These are phyloP conservation scores for Xerocomellus intermedius DNA, from an alignment of 768 basidiomycete species.

Conservation along the genomic window DNA sequence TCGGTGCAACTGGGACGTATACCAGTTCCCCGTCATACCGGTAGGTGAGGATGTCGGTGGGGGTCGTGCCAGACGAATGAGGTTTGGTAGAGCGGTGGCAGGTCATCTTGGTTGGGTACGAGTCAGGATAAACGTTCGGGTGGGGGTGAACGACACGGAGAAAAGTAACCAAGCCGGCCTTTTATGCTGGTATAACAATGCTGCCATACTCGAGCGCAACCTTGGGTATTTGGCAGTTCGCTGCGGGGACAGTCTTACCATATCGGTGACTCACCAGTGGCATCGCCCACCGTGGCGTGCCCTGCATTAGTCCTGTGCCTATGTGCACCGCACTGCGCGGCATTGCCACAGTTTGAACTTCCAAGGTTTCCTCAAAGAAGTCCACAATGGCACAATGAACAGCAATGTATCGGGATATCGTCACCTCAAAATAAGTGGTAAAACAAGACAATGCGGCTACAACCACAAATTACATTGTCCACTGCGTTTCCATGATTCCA, in stretches of 20 bases:
- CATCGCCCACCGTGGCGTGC: no score
- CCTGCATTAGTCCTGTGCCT: neutral
- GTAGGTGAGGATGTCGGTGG: constrained; percentile 49
- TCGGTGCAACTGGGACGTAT: constrained; percentile 45
- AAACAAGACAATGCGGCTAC: neutral
- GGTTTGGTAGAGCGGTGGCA: neutral
- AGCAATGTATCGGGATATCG: neutral
- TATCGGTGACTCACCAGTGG: no score
- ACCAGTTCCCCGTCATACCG: constrained; percentile 43
- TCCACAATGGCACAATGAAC: neutral
- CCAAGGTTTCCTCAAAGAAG: neutral
- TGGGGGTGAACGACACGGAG: neutral
- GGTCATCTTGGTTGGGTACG: neutral
- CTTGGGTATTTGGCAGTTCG: no score
- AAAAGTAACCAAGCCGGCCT: neutral
- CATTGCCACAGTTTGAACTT: no score
- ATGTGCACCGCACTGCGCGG: neutral
- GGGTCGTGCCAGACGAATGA: neutral
- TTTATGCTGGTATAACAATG: neutral
- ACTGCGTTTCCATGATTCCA: neutral
- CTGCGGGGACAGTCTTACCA: no score
- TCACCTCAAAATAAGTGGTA: neutral
- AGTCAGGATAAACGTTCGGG: no score
- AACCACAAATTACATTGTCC: neutral
- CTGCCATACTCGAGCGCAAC: no score